Evolutionary conservation across 2,329 filamentous ascomycete species (phyloP).

Genomic region (Fusarium neocosmosporiellum): DNA sequence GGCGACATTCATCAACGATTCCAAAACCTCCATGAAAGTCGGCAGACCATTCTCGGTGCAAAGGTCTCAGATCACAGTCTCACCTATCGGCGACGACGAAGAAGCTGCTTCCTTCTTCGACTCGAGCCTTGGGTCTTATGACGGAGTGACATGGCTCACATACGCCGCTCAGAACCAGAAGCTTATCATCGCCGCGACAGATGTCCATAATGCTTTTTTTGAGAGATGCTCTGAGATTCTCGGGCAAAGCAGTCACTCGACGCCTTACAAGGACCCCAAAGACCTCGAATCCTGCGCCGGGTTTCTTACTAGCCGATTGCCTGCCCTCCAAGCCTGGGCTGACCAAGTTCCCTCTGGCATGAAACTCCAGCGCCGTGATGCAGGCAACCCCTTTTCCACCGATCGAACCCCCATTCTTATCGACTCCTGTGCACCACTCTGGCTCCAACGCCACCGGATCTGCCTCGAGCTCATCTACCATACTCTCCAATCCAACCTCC

Average conservation of each 20-base stretch:
- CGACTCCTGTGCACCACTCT: constrained; percentile 49
- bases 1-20: constrained; percentile 61
- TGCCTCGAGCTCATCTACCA: constrained; percentile 56
- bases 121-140: constrained; percentile 26
- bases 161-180: constrained; percentile 31
- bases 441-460: constrained; percentile 54
- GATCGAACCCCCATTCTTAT: constrained; percentile 43
- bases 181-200: constrained; percentile 29
- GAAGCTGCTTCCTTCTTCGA: constrained; percentile 28
- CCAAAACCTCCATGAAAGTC: constrained; percentile 59
- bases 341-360: constrained; percentile 49
- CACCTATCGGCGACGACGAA: constrained; percentile 46
- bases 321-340: constrained; percentile 43
- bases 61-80: constrained; percentile 49
- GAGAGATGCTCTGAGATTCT: constrained; percentile 30
- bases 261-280: constrained; percentile 26
- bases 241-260: background rate
- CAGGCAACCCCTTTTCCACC: constrained; percentile 48
- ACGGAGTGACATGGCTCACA: constrained; percentile 39
- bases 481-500: constrained; percentile 50
- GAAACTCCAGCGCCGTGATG: constrained; percentile 47
- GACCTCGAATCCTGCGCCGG: constrained; percentile 32
- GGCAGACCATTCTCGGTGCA: constrained; percentile 54
- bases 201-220: constrained; percentile 47
- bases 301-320: constrained; percentile 35